phyloP scores from a whole-genome alignment of 2,329 filamentous ascomycete species.

The Tolypocladium amazonense region DNA sequence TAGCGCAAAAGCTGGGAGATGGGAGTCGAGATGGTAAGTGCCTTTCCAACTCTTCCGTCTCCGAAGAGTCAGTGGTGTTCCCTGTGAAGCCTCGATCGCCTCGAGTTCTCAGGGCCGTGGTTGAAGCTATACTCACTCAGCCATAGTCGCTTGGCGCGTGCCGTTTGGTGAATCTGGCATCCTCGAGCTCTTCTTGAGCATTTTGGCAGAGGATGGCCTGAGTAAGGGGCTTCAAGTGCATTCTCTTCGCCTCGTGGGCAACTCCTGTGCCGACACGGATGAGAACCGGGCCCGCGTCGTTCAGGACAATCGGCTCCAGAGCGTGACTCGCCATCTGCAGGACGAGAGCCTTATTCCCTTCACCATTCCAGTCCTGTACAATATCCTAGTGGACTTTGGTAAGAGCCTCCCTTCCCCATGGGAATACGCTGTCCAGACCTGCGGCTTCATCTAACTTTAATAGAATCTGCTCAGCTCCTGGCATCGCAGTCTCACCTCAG shows the following conservation, averaged over 20 bases:
- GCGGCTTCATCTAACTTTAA: neutral
- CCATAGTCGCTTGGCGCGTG: conserved; percentile 41
- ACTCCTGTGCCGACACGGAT: conserved; percentile 54
- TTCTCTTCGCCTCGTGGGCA: conserved; percentile 46
- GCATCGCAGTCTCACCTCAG: conserved; percentile 43
- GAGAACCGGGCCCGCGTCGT: conserved; percentile 48
- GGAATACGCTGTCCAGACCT: neutral
- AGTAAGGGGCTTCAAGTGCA: conserved; percentile 39
- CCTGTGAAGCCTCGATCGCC: neutral
- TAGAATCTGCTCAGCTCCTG: conserved; percentile 47
- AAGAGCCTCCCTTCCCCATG: conserved; percentile 9
- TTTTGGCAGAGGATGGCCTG: conserved; percentile 28
- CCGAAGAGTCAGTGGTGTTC: neutral
- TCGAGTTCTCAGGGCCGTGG: neutral
- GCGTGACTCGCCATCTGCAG: conserved; percentile 36
- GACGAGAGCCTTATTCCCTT: conserved; percentile 38
- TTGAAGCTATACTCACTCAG: neutral
- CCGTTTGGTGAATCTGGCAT: conserved; percentile 48
- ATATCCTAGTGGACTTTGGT: conserved; percentile 55
- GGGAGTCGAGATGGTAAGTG: conserved; percentile 43
- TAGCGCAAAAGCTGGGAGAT: conserved; percentile 43
- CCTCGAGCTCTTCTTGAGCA: conserved; percentile 41
- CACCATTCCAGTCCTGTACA: conserved; percentile 49
- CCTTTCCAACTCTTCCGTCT: neutral
- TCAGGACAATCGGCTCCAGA: conserved; percentile 32